Base-by-base conservation (phyloP, 768 basidiomycete genomes). In the Lactarius quietus region DNA sequence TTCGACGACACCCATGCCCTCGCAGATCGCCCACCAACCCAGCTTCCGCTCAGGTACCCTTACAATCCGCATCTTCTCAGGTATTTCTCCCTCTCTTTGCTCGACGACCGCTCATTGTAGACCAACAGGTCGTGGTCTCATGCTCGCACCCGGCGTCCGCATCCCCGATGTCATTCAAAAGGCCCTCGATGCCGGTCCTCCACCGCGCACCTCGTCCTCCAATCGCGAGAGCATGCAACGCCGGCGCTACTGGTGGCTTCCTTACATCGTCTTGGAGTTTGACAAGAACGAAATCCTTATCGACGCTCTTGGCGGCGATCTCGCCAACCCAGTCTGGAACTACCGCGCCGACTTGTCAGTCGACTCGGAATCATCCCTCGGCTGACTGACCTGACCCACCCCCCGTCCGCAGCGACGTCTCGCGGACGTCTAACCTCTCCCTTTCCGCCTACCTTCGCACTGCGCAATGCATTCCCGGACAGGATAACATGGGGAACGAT, bases 401-500 rank as follows among this genome's bases (percentile, higher is more conserved):
- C 48, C 9, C 48, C 48, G 48, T 18, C 12, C 14, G 26, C 51
- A 96, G 94, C 80, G 96, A 99, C 76, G 96, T 99, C 28, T 96
- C 93, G 15, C 89, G 96, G 63, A 90, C 88, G 26, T 95, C 93
- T 29, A 95, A 92, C 71, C 89, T 99, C 63, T 87, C 93, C 35
- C 86, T 98, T 33, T 93, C 92, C 7, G 86, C 94, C 1, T 98
- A 98, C 78, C 82, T 99, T 60, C 84, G 97, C 41, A 95, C 93
- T 5, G 83, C 88, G 9, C 83, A 87, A 28, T 83, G 84, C 58
- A 78, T 86, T 63, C 80, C 87, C 71, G 85, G 89, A 48, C 87
- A 89, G 67, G 90, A 92, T 72, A 93, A 97, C 75, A 98, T 98
- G 95, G 96, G 96, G 62, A 95, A 96, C 74, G 97, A 99, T 77